These are phyloP conservation scores for Fusarium sp. DNA, from an alignment of 2,329 filamentous ascomycete species.

Conservation along the genomic window DNA sequence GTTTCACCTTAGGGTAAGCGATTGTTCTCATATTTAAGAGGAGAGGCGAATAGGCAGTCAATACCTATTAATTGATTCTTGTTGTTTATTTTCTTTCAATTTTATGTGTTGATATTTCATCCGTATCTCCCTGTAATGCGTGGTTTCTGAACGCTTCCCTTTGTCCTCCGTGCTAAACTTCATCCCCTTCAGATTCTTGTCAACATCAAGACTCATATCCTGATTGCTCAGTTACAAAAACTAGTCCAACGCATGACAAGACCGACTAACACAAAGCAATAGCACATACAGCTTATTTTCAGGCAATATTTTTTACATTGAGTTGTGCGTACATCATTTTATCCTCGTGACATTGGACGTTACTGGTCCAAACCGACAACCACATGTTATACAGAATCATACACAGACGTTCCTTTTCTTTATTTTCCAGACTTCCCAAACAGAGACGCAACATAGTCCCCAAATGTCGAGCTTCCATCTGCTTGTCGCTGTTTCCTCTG, in stretches of 20 bases:
- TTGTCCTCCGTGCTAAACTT: neutral
- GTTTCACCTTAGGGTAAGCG: neutral
- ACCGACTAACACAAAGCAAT: neutral
- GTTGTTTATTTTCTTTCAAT: no score
- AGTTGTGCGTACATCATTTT: neutral
- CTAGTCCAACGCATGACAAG: neutral
- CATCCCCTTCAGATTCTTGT: neutral
- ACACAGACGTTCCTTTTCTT: slow-evolving; percentile 7
- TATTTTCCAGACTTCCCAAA: slow-evolving; percentile 47
- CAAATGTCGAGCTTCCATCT: slow-evolving; percentile 47
- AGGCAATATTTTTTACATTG: neutral
- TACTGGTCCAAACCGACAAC: neutral
- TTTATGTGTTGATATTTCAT: no score
- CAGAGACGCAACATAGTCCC: slow-evolving; percentile 46
- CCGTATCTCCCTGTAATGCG: no score
- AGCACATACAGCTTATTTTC: neutral
- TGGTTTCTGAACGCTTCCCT: neutral
- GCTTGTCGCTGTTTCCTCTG: slow-evolving; percentile 61
- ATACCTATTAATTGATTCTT: neutral
- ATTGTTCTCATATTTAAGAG: neutral
- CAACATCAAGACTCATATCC: neutral
- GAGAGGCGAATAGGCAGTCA: neutral
- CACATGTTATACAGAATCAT: slow-evolving; percentile 36
- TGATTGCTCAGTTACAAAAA: neutral
- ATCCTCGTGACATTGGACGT: neutral